phyloP scores from a whole-genome alignment of 1,284 basidiomycete genomes.

The Apiotrichum gamsii region DNA sequence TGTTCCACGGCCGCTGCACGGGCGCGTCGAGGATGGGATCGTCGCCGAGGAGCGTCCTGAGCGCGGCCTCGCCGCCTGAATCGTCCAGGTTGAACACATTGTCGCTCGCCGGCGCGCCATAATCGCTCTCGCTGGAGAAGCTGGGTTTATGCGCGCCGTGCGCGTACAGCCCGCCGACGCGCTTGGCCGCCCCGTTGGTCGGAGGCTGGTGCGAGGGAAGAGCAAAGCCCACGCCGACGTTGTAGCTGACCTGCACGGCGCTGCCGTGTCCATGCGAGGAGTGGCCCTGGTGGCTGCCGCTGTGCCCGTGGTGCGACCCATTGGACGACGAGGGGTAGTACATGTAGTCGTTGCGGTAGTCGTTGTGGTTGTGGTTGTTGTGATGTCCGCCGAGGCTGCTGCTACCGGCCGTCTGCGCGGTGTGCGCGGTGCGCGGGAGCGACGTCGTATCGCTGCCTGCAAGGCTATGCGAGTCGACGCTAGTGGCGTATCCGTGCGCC shows the following conservation, averaged over 20 bases:
- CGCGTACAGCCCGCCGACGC: slow-evolving; percentile 4
- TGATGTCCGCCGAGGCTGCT: too few relatives aligned
- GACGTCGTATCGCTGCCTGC: not conserved
- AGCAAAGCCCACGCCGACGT: not conserved
- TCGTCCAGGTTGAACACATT: slow-evolving; percentile 26
- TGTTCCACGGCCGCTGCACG: slow-evolving; percentile 6
- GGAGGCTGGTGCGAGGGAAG: not conserved
- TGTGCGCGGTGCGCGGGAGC: too few relatives aligned
- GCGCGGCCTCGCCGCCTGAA: not conserved
- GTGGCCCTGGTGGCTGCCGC: not conserved
- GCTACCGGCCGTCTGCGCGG: too few relatives aligned
- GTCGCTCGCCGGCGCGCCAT: slow-evolving; percentile 14
- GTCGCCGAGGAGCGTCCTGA: not conserved
- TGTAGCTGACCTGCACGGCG: not conserved
- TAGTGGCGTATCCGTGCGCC: not conserved
- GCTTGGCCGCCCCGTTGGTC: too few relatives aligned
- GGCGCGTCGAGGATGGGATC: slow-evolving; percentile 5
- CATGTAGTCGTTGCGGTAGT: not conserved
- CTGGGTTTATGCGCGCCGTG: slow-evolving; percentile 12
- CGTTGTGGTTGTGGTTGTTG: too few relatives aligned
- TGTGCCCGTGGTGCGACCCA: not conserved
- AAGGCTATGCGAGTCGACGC: not conserved
- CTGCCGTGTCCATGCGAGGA: not conserved
- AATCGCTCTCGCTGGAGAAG: slow-evolving; percentile 22
- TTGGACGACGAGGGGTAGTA: too few relatives aligned